These are phyloP conservation scores for Penicillium waksmanii DNA, from an alignment of 495 filamentous ascomycete species.

Conservation along the genomic window DNA sequence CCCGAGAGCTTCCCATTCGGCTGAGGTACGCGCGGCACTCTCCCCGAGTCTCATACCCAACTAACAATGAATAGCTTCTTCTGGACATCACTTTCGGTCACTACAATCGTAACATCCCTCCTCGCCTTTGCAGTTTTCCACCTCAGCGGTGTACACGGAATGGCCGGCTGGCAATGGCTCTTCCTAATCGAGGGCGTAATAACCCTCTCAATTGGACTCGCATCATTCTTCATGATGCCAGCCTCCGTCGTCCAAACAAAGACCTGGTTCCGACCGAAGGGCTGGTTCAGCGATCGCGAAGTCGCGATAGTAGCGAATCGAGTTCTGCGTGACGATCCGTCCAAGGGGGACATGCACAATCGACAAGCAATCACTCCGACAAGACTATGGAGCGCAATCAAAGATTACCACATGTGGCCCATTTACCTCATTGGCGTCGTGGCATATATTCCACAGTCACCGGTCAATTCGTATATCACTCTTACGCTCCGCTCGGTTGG, in stretches of 20 bases:
- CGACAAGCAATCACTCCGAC: conserved; percentile 62
- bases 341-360: conserved; percentile 64
- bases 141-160: conserved; percentile 37
- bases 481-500: conserved; percentile 61
- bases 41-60: not conserved
- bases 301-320: conserved; percentile 64
- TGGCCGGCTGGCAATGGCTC: conserved; percentile 44
- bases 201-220: conserved; percentile 54
- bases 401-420: conserved; percentile 74
- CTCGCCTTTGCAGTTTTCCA: conserved; percentile 52
- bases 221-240: conserved; percentile 59
- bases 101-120: conserved; percentile 45
- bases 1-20: conserved; percentile 61
- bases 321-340: conserved; percentile 64
- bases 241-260: conserved; percentile 53
- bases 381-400: conserved; percentile 59
- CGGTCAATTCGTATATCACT: conserved; percentile 62
- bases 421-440: conserved; percentile 66
- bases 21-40: conserved; percentile 50
- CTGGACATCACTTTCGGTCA: conserved; percentile 64
- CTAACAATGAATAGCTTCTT: conserved; percentile 44
- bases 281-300: conserved; percentile 66
- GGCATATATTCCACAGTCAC: conserved; percentile 57
- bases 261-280: conserved; percentile 57
- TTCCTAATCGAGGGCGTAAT: conserved; percentile 61